These are phyloP conservation scores for Malassezia globosa DNA, from an alignment of 1,284 basidiomycete genomes.

Conservation along the genomic window DNA sequence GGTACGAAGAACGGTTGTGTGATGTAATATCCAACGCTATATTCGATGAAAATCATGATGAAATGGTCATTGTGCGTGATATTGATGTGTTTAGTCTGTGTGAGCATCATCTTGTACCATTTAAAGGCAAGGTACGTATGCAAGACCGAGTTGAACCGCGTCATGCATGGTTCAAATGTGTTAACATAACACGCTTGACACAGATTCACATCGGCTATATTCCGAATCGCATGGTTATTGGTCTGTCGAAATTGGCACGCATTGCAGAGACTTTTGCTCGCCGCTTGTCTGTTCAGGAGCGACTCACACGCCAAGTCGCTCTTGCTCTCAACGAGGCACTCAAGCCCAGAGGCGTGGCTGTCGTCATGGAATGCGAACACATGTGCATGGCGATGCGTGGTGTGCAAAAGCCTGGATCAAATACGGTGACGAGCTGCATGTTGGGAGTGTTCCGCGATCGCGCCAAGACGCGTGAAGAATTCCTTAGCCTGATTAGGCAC, in stretches of 20 bases:
- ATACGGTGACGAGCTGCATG: constrained; percentile 98
- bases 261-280: constrained; percentile 96
- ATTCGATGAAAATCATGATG: constrained; percentile 97
- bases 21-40: constrained; percentile 98
- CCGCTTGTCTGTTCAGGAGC: constrained; percentile 91
- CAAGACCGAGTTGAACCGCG: background rate
- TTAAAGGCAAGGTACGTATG: constrained; percentile 82
- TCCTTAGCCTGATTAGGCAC: constrained; percentile 45
- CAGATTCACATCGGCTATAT: constrained; percentile 64
- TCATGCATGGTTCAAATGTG: too few relatives aligned
- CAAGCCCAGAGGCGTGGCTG: constrained; percentile 90
- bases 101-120: constrained; percentile 97
- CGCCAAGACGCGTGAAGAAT: constrained; percentile 92
- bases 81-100: constrained; percentile 95
- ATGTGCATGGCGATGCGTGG: constrained; percentile 99
- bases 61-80: constrained; percentile 97
- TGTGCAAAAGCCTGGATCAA: constrained; percentile 92
- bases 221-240: constrained; percentile 86
- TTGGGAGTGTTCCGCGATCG: constrained; percentile 91
- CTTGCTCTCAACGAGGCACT: constrained; percentile 95
- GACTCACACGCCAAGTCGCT: constrained; percentile 93
- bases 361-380: constrained; percentile 67
- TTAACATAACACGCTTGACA: too few relatives aligned
- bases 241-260: constrained; percentile 89
- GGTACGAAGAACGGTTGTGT: constrained; percentile 86